Base-by-base conservation (phyloP, 176 grass and related monocot genomes). In the Musa beccarii region DNA sequence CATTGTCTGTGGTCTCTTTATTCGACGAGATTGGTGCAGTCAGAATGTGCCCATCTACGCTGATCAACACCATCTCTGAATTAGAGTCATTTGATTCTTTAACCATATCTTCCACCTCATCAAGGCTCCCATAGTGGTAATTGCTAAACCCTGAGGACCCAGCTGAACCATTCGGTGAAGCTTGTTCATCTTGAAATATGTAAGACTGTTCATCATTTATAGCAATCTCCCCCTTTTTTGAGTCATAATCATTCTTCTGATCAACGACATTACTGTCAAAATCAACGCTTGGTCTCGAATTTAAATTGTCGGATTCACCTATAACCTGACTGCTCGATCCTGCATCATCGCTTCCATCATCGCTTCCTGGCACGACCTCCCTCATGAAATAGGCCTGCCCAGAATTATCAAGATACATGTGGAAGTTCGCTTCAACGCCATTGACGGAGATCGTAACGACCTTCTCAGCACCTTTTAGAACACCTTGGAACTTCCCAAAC, bases 401-500 rank as follows among this genome's bases (percentile, higher is more conserved):
- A 20, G 96, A 99, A 61, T 89, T 94, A 76, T 99, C 96, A 28
- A 99, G 90, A 79, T 84, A 85, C 96, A 99, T 99, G 76, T 95
- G 86, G 79, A 95, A 99, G 22, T 29, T 85, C 43, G 91, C 86
- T 28, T 99, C 96, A 1, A 89, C 83, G 5, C 88, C 96, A 76
- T 99, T 99, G 49, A 99, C 91, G 1, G 86, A 83, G 75, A 99
- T 99, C 12, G 91, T 89, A 55, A 99, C 95, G 0, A 99, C 80
- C 86, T 99, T 99, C 78, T 94, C 95, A 0, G 91, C 85, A 5
- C 88, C 88, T 81, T 94, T 99, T 84, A 99, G 88, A 64, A 99
- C 91, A 11, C 95, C 95, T 83, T 94, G 95, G 73, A 99, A 99
- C 85, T 99, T 99, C 68, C 95, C 95, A 66, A 99, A 99, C 2